Evolutionary conservation across 768 basidiomycete genomes (phyloP).

Genomic region (Lactarius pseudohatsudake): DNA sequence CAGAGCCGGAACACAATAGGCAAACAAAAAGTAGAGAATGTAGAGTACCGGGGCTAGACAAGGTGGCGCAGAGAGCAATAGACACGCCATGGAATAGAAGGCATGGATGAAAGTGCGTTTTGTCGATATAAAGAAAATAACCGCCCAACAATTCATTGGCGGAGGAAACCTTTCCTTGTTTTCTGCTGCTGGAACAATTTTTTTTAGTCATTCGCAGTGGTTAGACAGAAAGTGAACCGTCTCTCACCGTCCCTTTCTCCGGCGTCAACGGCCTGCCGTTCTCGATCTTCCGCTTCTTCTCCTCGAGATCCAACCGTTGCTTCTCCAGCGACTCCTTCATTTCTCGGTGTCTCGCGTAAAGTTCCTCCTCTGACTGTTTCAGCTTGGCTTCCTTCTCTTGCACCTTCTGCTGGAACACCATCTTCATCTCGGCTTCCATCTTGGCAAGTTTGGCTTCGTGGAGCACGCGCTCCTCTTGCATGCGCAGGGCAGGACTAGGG

Average conservation of each 20-base stretch:
- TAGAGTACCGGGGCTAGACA: constrained; percentile 44
- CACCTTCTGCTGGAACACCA: constrained; percentile 99
- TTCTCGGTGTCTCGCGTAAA: constrained; percentile 97
- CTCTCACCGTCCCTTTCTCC: constrained; percentile 82
- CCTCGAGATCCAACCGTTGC: constrained; percentile 92
- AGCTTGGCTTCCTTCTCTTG: constrained; percentile 99
- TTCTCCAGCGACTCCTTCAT: constrained; percentile 99
- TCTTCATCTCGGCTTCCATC: constrained; percentile 99
- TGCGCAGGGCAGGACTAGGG: constrained; percentile 86
- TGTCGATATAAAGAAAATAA: constrained; percentile 32
- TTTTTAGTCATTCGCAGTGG: constrained; percentile 1
- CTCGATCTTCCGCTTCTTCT: constrained; percentile 96
- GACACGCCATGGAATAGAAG: constrained; percentile 37
- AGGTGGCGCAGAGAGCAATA: constrained; percentile 41
- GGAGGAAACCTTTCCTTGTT: constrained; percentile 73
- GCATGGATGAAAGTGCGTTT: constrained; percentile 34
- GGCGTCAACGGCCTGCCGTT: constrained; percentile 93
- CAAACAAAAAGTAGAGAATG: constrained; percentile 36
- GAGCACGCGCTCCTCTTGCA: constrained; percentile 93
- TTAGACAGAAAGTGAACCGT: constrained; percentile 10
- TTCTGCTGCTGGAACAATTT: constrained; percentile 22
- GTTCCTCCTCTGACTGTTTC: constrained; percentile 98
- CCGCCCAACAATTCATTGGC: constrained; percentile 45
- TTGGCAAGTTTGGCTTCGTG: constrained; percentile 98
- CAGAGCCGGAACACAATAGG: constrained; percentile 28